Base-by-base conservation (phyloP, 441 rosid species). In the Brassica hybrid region DNA sequence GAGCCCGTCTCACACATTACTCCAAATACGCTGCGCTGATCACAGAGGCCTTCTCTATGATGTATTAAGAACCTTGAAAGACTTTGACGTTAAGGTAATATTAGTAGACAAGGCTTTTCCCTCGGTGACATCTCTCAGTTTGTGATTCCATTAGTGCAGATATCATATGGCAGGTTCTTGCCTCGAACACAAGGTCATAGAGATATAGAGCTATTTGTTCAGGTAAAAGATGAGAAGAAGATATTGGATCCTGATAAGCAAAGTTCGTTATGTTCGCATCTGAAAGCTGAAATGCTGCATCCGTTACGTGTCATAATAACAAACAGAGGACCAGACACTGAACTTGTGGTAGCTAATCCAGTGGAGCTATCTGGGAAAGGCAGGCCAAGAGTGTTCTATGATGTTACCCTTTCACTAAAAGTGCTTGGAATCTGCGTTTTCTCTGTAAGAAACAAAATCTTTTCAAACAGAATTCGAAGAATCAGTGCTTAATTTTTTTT, bases 11-110 rank as follows among this genome's bases (percentile, higher is more conserved):
- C 95, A 92, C 65, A 89, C 94, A 0, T 83, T 94, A 85, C 88
- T 94, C 79, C 96, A 89, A 57, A 83, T 92, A 71, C 79, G 79
- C 23, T 94, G 92, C 38, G 83, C 84, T 57, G 86, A 91, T 84
- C 97, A 89, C 81, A 94, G 86, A 84, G 94, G 95, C 48, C 91
- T 94, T 48, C 83, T 92, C 52, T 94, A 92, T 52, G 97, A 94
- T 76, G 80, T 85, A 54, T 62, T 92, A 86, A 86, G 97, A 80
- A 89, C 96, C 78, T 82, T 91, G 79, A 94, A 94, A 84, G 95
- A 92, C 86, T 87, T 83, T 79, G 87, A 84, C 80, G 87, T 91
- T 66, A 86, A 89, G 97, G 98, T 54, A 54, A 41, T 19, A 14
- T 6, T 50, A 50, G 50, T 43, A n/a, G n/a, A 43, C 48, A 41